A percentile compares a stretch with the other conserved stretches of the same genome.
Conservation (phyloP, 805 yeast species). For the Zygotorulaspora florentina region DNA sequence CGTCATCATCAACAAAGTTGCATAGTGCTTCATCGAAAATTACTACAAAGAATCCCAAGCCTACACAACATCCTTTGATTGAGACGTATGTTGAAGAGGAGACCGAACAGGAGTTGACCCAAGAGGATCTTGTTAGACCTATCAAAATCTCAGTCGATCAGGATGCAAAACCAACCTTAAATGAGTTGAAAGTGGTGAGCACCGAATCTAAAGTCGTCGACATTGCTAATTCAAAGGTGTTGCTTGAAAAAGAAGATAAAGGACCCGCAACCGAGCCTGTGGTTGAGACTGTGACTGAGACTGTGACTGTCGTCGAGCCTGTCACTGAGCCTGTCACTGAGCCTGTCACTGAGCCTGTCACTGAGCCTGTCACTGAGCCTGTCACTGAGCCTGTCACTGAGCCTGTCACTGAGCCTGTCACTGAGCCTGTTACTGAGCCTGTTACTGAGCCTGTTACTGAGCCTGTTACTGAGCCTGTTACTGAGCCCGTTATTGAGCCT, state of each 20-base stretch:
- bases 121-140: slow-evolving; percentile 16
- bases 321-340: no score
- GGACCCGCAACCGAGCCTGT: background rate
- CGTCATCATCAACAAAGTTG: background rate
- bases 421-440: no score
- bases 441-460: no score
- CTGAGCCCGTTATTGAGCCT: no score
- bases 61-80: slow-evolving; percentile 14
- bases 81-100: slow-evolving; percentile 27
- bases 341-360: no score
- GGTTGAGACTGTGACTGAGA: background rate
- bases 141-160: slow-evolving; percentile 1
- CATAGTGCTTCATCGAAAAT: background rate
- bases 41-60: background rate
- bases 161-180: background rate
- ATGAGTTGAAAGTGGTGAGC: no score
- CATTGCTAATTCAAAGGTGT: background rate
- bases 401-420: no score
- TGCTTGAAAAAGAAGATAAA: background rate
- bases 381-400: no score
- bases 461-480: no score
- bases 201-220: background rate
- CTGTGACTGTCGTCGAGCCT: no score
- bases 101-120: slow-evolving; percentile 23
- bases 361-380: no score